Evolutionary conservation across 371 early-diverging fungal genomes (phyloP).

Genomic region (Coemansia sp.): DNA sequence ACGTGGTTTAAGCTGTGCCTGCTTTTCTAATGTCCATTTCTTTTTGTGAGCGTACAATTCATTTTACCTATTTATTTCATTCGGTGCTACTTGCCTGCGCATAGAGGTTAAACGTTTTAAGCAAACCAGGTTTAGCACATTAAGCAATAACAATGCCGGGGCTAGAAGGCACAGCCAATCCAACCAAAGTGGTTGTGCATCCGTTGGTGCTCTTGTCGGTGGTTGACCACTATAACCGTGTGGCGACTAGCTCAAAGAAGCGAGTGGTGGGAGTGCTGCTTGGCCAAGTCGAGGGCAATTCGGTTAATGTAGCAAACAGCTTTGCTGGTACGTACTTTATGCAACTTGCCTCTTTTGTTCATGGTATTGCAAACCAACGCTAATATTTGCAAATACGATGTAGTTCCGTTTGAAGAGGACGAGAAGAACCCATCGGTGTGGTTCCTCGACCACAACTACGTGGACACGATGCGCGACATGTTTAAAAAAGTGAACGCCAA

Average conservation of each 20-base stretch:
- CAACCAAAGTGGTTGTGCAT: slow-evolving; percentile 82
- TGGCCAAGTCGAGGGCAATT: slow-evolving; percentile 87
- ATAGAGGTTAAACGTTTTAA: too few relatives aligned
- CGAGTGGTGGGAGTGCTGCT: slow-evolving; percentile 99
- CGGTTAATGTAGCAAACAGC: slow-evolving; percentile 96
- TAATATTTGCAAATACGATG: slow-evolving; percentile 25
- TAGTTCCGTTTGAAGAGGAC: slow-evolving; percentile 99
- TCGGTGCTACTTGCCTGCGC: too few relatives aligned
- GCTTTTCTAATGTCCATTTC: background rate
- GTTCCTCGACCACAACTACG: slow-evolving; percentile 99
- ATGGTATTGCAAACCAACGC: background rate
- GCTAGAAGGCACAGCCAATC: slow-evolving; percentile 42
- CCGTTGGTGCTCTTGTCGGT: slow-evolving; percentile 98
- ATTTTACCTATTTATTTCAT: too few relatives aligned
- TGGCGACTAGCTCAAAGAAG: slow-evolving; percentile 91
- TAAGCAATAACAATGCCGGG: slow-evolving; percentile 31
- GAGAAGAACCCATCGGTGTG: slow-evolving; percentile 96
- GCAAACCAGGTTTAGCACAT: background rate
- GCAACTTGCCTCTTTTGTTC: too few relatives aligned
- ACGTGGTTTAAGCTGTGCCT: background rate
- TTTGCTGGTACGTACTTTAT: slow-evolving; percentile 82
- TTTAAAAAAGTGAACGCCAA: slow-evolving; percentile 99
- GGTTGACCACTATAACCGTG: slow-evolving; percentile 99
- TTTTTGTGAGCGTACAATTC: background rate
- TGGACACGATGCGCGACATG: slow-evolving; percentile 99